Evolutionary conservation across 2,329 filamentous ascomycete genomes (phyloP), one percentile per base, ranked within the genome.

Genomic region (Aureobasidium uvarum): DNA sequence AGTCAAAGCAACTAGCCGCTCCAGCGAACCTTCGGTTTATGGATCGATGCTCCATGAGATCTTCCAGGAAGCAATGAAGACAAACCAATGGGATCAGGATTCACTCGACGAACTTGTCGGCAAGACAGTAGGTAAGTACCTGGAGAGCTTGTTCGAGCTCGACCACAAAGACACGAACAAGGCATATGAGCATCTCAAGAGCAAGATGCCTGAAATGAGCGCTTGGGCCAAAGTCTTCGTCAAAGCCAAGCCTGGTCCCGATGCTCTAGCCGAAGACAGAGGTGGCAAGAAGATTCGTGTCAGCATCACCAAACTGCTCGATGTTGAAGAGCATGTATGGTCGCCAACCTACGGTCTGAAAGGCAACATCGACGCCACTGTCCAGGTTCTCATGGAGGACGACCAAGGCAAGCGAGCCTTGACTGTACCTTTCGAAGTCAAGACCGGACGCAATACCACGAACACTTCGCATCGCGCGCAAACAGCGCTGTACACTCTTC

Each of bases 321-420:
- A 98, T 74, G 91, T 99, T 11, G 95, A 99, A 75, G 95, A 99
- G 76, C 95, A 98, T 74, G 88, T 99, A 33, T 99, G 95, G 95
- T 98, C 94, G 7, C 95, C 95, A 0, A 94, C 92, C 86, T 99
- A 96, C 74, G 95, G 95, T 0, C 81, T 99, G 18, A 99, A 99
- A 76, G 95, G 95, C 36, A 99, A 98, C 71, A 95, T 99, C 67
- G 95, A 99, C 78, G 95, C 95, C 33, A 98, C 95, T 0, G 90
- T 99, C 0, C 91, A 99, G 78, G 89, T 95, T 18, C 86, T 85
- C 0, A 90, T 97, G 81, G 81, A 85, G 64, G 89, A 96, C 65
- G 85, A 86, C 31, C 80, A 84, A n/a, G 82, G 85, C 36, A 77
- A 81, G 54, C 86, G 86, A 67, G 90, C 70, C 18, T 80, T 98